Evolutionary conservation across 306 rosid genomes (phyloP).

Genomic region (Sophora flavescens): DNA sequence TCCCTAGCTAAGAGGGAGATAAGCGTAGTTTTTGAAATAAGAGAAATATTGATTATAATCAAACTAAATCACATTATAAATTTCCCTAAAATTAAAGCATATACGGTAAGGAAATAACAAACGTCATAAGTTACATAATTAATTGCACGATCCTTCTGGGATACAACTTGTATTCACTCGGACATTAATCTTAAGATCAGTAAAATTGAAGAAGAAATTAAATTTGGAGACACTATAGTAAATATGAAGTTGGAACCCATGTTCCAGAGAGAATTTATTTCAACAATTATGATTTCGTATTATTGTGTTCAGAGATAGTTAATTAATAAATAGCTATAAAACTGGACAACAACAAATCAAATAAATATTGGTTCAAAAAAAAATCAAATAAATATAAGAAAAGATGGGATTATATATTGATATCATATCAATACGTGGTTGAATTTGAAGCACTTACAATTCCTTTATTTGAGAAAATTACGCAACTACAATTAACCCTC

Average conservation of each 20-base stretch:
- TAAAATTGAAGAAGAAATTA: slow-evolving; percentile 35
- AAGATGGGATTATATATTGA: background rate
- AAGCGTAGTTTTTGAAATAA: too few species aligned
- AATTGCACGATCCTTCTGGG: slow-evolving; percentile 9
- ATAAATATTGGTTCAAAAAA: too few species aligned
- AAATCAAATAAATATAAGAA: background rate
- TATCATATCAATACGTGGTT: background rate
- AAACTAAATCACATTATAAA: too few species aligned
- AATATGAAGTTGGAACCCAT: slow-evolving; percentile 42
- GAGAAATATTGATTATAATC: too few species aligned
- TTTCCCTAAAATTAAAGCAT: too few species aligned
- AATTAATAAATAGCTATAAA: slow-evolving; percentile 27
- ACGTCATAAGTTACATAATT: background rate
- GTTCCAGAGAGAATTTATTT: slow-evolving; percentile 30
- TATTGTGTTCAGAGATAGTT: slow-evolving; percentile 41
- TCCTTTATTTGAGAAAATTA: background rate
- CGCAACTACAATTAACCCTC: background rate
- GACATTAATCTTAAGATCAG: slow-evolving; percentile 41
- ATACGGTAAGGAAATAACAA: background rate
- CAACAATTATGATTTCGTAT: slow-evolving; percentile 38
- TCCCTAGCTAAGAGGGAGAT: too few species aligned
- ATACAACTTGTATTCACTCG: slow-evolving; percentile 38
- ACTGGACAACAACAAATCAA: background rate
- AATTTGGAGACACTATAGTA: slow-evolving; percentile 31
- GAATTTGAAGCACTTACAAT: background rate